These are phyloP conservation scores for Sarocladium brachiariae DNA, from an alignment of 2,329 filamentous ascomycete genomes.

Conservation along the genomic window DNA sequence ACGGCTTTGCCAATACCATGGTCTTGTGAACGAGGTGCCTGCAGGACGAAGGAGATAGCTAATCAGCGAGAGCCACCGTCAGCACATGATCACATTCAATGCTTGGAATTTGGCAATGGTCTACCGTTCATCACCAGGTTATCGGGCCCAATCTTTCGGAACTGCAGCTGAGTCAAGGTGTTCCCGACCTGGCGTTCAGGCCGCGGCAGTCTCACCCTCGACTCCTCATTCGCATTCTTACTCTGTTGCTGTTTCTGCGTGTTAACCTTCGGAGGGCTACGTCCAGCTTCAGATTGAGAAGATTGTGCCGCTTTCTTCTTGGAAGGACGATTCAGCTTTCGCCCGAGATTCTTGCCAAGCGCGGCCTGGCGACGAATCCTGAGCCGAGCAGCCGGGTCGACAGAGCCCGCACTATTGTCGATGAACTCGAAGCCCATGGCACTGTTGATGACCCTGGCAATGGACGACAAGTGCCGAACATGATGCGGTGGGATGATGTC, in stretches of 20 bases:
- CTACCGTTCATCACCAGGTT: constrained; percentile 7
- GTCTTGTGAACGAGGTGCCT: background rate
- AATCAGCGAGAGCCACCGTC: background rate
- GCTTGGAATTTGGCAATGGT: background rate
- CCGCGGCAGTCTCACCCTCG: background rate
- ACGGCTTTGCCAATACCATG: constrained; percentile 6
- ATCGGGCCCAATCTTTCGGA: constrained; percentile 6
- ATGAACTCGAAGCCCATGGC: constrained; percentile 7
- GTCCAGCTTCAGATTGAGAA: background rate
- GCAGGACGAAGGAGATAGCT: constrained; percentile 8
- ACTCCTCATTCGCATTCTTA: background rate
- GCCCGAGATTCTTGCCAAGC: constrained; percentile 6
- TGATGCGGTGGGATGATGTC: background rate
- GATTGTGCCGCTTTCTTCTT: background rate
- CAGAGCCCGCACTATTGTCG: background rate
- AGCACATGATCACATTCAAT: background rate
- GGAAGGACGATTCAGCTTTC: constrained; percentile 5
- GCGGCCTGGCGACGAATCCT: constrained; percentile 9
- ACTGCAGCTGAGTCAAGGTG: background rate
- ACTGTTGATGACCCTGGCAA: no score
- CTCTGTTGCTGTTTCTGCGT: background rate
- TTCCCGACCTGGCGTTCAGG: constrained; percentile 4
- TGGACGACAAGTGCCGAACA: no score
- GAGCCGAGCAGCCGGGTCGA: constrained; percentile 3
- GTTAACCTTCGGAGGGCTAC: no score